These are phyloP conservation scores for Venturia nashicola DNA, from an alignment of 2,329 filamentous ascomycete species.

Conservation along the genomic window DNA sequence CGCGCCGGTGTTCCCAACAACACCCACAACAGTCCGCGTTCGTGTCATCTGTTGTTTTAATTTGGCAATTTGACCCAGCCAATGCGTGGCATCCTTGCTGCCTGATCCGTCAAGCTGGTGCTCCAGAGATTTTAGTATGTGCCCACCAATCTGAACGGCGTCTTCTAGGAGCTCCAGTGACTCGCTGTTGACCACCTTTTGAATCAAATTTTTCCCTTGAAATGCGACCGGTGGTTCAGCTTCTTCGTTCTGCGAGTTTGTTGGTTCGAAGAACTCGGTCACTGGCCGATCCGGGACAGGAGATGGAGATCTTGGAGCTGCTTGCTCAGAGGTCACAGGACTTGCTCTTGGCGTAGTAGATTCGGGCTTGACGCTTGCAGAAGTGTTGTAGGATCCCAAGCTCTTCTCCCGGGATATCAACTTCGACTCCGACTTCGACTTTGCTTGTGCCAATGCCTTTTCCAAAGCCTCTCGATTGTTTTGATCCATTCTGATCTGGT, in stretches of 20 bases:
- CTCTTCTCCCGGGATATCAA: not conserved
- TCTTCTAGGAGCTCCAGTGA: not conserved
- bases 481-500: not conserved
- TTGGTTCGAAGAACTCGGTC: not conserved
- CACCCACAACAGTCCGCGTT: conserved; percentile 40
- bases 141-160: not conserved
- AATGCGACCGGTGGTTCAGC: not conserved
- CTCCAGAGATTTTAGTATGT: not conserved
- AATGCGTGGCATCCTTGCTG: not conserved
- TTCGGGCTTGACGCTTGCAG: not conserved
- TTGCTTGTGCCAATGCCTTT: not conserved
- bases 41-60: not conserved
- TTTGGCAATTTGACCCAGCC: not conserved
- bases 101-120: not conserved
- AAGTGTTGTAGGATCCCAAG: not conserved
- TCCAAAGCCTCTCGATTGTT: not conserved
- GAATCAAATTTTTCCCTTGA: not conserved
- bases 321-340: not conserved
- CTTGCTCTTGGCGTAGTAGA: not conserved
- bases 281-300: not conserved
- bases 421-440: not conserved
- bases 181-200: not conserved
- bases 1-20: conserved; percentile 49
- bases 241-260: not conserved
- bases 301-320: not conserved